These are phyloP conservation scores for Lactarius sanguifluus DNA, from an alignment of 768 basidiomycete genomes.

Conservation along the genomic window DNA sequence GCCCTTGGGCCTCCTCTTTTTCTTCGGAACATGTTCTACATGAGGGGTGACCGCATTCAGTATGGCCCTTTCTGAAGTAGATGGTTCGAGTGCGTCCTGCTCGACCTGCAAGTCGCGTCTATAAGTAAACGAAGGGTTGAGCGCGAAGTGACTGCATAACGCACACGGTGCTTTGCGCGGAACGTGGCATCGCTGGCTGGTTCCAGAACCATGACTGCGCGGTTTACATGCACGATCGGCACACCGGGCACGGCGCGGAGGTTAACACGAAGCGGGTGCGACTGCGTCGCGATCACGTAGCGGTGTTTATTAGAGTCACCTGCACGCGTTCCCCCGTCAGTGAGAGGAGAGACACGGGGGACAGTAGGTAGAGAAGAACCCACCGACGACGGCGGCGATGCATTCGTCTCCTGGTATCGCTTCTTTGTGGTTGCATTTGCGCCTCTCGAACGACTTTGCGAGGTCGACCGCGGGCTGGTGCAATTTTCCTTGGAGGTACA, in stretches of 20 bases:
- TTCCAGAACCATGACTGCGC: conserved; percentile 90
- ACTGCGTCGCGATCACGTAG: conserved; percentile 88
- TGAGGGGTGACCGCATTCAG: conserved; percentile 38
- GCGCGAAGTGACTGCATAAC: conserved; percentile 28
- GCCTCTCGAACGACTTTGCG: conserved; percentile 89
- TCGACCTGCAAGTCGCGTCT: conserved; percentile 50
- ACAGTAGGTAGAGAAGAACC: conserved; percentile 30
- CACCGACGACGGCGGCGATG: conserved; percentile 77
- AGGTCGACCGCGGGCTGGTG: conserved; percentile 80
- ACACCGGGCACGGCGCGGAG: conserved; percentile 79
- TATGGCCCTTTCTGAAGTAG: conserved; percentile 47
- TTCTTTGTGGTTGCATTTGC: conserved; percentile 93
- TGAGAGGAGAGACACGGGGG: not conserved
- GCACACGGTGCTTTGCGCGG: conserved; percentile 59
- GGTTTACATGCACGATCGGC: conserved; percentile 89
- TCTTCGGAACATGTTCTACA: conserved; percentile 50
- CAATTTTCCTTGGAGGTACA: conserved; percentile 79
- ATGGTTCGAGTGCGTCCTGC: conserved; percentile 55
- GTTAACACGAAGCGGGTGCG: conserved; percentile 61
- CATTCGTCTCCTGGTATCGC: conserved; percentile 86
- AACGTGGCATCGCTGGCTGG: conserved; percentile 82
- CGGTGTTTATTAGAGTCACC: conserved; percentile 88
- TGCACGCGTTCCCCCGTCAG: conserved; percentile 33
- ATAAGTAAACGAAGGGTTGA: conserved; percentile 3
- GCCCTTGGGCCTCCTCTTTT: conserved; percentile 70